Conservation (phyloP, 192 early-diverging fungal genomes). For the Piromyces finnis region DNA sequence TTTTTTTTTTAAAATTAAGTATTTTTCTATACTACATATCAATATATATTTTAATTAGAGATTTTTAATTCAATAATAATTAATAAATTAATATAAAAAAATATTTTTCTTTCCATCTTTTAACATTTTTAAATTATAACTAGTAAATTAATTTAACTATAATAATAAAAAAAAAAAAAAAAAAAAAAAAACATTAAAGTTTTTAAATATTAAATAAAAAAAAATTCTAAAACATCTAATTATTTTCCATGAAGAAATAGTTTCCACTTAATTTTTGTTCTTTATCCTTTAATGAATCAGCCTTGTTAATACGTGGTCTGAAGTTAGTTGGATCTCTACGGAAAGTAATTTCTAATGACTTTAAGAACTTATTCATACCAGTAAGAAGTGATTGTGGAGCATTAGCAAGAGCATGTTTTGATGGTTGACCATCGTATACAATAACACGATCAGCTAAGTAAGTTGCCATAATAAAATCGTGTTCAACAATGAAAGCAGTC, state of each 20-base stretch:
- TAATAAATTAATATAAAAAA: no score
- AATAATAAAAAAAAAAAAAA: background rate
- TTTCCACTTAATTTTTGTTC: slow-evolving; percentile 69
- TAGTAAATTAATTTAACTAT: no score
- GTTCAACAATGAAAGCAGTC: slow-evolving; percentile 55
- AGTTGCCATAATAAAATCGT: slow-evolving; percentile 96
- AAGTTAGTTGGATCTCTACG: slow-evolving; percentile 92
- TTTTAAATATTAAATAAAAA: background rate
- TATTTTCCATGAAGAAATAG: slow-evolving; percentile 7
- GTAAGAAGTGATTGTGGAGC: slow-evolving; percentile 72
- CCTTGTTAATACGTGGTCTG: slow-evolving; percentile 95
- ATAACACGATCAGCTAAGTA: slow-evolving; percentile 93
- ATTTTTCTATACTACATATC: no score
- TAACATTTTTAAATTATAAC: no score
- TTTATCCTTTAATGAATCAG: slow-evolving; percentile 80
- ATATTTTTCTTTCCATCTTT: no score
- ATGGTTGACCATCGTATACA: slow-evolving; percentile 85
- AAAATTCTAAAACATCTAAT: background rate
- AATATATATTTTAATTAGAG: no score
- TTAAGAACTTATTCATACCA: slow-evolving; percentile 95
- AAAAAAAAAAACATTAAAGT: background rate
- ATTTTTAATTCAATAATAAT: no score
- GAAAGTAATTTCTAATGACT: slow-evolving; percentile 84
- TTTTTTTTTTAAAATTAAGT: no score
- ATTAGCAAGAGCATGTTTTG: slow-evolving; percentile 60